These are phyloP conservation scores for Phaeophleospora eucalypticola DNA, from an alignment of 2,329 filamentous ascomycete species.

Conservation along the genomic window DNA sequence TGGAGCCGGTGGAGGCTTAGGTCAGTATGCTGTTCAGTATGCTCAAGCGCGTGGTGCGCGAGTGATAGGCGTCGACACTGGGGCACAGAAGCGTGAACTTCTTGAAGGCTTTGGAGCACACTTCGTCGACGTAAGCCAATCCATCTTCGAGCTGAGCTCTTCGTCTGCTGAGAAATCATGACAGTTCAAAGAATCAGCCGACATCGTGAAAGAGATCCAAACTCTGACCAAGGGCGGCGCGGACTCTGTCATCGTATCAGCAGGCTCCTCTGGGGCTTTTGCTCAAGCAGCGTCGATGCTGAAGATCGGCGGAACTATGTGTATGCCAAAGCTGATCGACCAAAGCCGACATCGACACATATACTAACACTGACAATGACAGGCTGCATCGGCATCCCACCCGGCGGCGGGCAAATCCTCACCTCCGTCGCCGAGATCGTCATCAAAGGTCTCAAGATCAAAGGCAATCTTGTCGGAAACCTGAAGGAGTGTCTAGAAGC, in stretches of 20 bases:
- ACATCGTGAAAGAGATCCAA: too few species aligned
- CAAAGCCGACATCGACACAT: too few species aligned
- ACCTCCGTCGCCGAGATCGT: constrained; percentile 43
- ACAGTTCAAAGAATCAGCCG: too few species aligned
- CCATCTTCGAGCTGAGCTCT: too few species aligned
- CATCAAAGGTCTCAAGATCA: constrained; percentile 43
- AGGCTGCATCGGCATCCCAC: constrained; percentile 45
- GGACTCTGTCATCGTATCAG: too few species aligned
- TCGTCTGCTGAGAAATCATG: too few species aligned
- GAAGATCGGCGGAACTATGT: constrained; percentile 41
- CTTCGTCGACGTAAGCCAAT: too few species aligned
- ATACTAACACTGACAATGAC: too few species aligned
- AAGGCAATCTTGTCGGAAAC: constrained; percentile 43
- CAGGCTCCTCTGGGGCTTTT: too few species aligned
- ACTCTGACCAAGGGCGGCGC: too few species aligned
- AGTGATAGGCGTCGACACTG: constrained; percentile 43
- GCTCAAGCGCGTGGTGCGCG: constrained; percentile 39
- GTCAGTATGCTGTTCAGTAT: constrained; percentile 45
- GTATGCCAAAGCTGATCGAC: too few species aligned
- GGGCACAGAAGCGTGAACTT: constrained; percentile 37
- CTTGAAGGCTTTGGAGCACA: too few species aligned
- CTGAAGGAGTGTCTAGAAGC: constrained; percentile 46
- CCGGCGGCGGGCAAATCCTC: constrained; percentile 36
- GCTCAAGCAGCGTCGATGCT: constrained; percentile 43
- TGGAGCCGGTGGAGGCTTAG: constrained; percentile 46